Percentiles rank a stretch among this genome's conserved stretches.
These are phyloP conservation scores for Casuarina equisetifolia DNA, from an alignment of 306 rosid species.

Conservation along the genomic window DNA sequence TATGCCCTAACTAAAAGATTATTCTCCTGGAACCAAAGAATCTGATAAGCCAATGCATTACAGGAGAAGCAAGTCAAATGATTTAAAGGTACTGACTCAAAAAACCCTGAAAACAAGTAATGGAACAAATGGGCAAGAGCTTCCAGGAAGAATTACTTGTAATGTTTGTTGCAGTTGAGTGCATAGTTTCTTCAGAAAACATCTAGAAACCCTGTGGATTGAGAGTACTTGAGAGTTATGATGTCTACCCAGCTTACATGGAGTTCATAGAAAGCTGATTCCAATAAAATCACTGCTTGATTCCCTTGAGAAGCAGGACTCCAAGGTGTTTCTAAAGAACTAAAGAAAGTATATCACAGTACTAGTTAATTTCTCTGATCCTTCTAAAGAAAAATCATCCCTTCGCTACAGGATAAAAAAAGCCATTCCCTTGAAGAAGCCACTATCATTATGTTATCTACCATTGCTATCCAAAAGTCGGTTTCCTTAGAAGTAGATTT, in stretches of 20 bases:
- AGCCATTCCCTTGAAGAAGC: not conserved
- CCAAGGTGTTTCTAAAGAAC: no score
- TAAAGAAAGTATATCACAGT: no score
- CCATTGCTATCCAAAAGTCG: not conserved
- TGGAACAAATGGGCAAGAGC: not conserved
- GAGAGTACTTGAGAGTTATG: not conserved
- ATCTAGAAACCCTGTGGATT: no score
- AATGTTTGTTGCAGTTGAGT: not conserved
- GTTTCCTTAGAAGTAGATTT: not conserved
- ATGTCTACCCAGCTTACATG: not conserved
- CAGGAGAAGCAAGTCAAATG: not conserved
- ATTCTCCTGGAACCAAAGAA: not conserved
- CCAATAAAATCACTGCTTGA: no score
- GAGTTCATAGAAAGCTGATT: no score
- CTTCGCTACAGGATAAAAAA: not conserved
- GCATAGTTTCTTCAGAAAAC: not conserved
- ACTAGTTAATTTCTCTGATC: no score
- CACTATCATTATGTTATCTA: not conserved
- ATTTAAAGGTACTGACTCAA: not conserved
- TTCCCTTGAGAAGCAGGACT: no score
- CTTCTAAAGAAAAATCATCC: not conserved
- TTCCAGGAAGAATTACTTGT: not conserved
- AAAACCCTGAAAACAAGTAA: not conserved
- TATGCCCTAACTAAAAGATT: slow-evolving; percentile 21
- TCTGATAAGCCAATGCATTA: slow-evolving; percentile 1